Evolutionary conservation across 192 early-diverging fungal species (phyloP).

Genomic region (Glomus cerebriforme): DNA sequence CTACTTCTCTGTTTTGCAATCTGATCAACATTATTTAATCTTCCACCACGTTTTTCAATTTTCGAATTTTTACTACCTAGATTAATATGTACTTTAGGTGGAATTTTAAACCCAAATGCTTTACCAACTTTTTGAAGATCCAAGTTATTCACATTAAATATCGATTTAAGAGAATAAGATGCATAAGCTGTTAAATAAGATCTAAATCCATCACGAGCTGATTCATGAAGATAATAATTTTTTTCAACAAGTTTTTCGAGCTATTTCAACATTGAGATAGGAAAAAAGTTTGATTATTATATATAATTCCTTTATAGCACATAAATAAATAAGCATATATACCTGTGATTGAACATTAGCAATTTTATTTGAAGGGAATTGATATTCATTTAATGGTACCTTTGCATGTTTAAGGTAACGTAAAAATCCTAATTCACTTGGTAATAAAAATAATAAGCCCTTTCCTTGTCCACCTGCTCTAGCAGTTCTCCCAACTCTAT

Average conservation of each 20-base stretch:
- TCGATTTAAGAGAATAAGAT: conserved; percentile 93
- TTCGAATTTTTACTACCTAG: conserved; percentile 38
- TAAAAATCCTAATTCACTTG: conserved; percentile 93
- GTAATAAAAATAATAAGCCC: conserved; percentile 93
- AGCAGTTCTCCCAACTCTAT: conserved; percentile 95
- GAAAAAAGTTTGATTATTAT: conserved; percentile 5
- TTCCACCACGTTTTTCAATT: not conserved
- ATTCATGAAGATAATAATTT: conserved; percentile 97
- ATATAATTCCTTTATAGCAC: conserved; percentile 2
- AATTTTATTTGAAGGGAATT: conserved; percentile 93
- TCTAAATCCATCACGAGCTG: conserved; percentile 94
- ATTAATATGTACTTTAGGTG: conserved; percentile 88
- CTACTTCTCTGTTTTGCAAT: conserved; percentile 20
- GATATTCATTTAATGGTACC: conserved; percentile 98
- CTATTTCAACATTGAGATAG: conserved; percentile 36
- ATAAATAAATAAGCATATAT: not conserved
- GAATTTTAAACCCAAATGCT: conserved; percentile 95
- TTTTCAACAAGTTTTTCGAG: conserved; percentile 96
- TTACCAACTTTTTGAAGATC: conserved; percentile 91
- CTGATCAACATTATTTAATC: conserved; percentile 1
- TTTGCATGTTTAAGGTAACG: conserved; percentile 97
- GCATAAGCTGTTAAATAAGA: conserved; percentile 96
- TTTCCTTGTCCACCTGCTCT: conserved; percentile 87
- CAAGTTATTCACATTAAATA: conserved; percentile 89
- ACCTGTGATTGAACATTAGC: conserved; percentile 92